phyloP scores from a whole-genome alignment of 352 stramenopile genomes.

The Globisporangium radiosum region DNA sequence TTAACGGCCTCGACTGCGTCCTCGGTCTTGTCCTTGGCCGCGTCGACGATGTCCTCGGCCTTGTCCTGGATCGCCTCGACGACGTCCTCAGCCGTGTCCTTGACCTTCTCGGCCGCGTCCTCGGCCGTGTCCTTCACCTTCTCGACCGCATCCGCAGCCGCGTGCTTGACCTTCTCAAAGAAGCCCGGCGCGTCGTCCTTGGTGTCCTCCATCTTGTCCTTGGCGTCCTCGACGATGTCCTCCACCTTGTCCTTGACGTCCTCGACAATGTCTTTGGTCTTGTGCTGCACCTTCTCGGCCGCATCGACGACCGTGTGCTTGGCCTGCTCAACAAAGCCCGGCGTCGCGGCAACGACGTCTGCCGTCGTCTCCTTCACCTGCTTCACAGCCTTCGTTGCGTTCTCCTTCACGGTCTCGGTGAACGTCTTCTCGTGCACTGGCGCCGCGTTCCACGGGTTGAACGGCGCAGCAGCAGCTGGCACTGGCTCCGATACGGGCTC shows the following conservation, averaged over 20 bases:
- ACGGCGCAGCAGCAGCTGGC: neutral
- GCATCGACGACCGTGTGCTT: slow-evolving; percentile 13
- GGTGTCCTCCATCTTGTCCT: neutral
- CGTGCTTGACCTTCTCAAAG: slow-evolving; percentile 11
- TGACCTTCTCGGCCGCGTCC: slow-evolving; percentile 10
- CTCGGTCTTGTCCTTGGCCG: slow-evolving; percentile 11
- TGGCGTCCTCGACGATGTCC: too few relatives aligned
- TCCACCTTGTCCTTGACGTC: slow-evolving; percentile 13
- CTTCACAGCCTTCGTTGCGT: slow-evolving; percentile 8
- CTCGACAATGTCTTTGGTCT: slow-evolving; percentile 14
- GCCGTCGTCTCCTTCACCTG: slow-evolving; percentile 12
- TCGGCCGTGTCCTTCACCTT: slow-evolving; percentile 10
- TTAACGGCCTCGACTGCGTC: slow-evolving; percentile 8
- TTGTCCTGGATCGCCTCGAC: slow-evolving; percentile 9
- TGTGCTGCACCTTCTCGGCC: slow-evolving; percentile 10
- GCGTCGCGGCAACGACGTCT: slow-evolving; percentile 11
- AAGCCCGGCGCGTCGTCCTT: slow-evolving; percentile 12
- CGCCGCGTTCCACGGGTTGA: slow-evolving; percentile 34
- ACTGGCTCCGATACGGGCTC: slow-evolving; percentile 5
- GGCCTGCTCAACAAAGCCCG: slow-evolving; percentile 15
- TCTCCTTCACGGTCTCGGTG: slow-evolving; percentile 14
- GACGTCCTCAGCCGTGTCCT: slow-evolving; percentile 9
- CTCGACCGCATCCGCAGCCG: slow-evolving; percentile 7
- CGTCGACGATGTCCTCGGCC: slow-evolving; percentile 8
- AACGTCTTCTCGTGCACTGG: slow-evolving; percentile 22